phyloP scores from a whole-genome alignment of 352 stramenopile species.

The Pythium phragmiticola region DNA sequence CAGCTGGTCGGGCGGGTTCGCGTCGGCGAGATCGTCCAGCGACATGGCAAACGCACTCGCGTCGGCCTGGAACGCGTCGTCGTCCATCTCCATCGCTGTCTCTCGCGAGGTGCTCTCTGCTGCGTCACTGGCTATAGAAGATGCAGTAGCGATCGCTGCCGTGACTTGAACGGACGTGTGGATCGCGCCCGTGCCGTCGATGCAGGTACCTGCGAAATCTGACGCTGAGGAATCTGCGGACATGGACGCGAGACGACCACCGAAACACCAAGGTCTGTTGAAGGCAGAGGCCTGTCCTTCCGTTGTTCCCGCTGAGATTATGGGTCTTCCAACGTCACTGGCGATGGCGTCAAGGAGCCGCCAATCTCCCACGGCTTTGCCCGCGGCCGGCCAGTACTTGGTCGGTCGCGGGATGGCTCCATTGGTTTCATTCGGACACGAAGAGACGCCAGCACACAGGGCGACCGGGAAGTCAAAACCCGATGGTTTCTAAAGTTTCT shows the following conservation, averaged over 20 bases:
- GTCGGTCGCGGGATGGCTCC: constrained; percentile 11
- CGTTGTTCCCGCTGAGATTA: not conserved
- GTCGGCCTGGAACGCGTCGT: constrained; percentile 21
- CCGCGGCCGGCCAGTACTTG: not conserved
- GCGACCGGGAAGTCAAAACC: constrained; percentile 12
- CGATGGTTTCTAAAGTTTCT: constrained; percentile 4
- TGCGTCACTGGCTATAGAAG: not conserved
- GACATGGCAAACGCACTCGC: constrained; percentile 18
- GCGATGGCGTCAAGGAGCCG: not conserved
- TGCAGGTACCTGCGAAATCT: not conserved
- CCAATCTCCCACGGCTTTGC: not conserved
- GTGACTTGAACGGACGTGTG: too few relatives aligned
- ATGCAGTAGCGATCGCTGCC: too few relatives aligned
- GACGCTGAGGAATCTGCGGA: not conserved
- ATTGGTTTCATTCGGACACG: constrained; percentile 18
- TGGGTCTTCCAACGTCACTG: not conserved
- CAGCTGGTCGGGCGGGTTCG: constrained; percentile 16
- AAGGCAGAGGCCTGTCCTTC: not conserved
- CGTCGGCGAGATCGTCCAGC: constrained; percentile 18
- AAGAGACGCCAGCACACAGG: constrained; percentile 8
- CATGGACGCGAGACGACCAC: not conserved
- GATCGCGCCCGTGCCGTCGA: not conserved
- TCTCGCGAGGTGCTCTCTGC: not conserved
- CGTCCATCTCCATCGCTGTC: constrained; percentile 15
- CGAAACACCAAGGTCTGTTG: not conserved